Base-by-base conservation (phyloP, 371 early-diverging fungal genomes). In the Rhizopus arrhizus region DNA sequence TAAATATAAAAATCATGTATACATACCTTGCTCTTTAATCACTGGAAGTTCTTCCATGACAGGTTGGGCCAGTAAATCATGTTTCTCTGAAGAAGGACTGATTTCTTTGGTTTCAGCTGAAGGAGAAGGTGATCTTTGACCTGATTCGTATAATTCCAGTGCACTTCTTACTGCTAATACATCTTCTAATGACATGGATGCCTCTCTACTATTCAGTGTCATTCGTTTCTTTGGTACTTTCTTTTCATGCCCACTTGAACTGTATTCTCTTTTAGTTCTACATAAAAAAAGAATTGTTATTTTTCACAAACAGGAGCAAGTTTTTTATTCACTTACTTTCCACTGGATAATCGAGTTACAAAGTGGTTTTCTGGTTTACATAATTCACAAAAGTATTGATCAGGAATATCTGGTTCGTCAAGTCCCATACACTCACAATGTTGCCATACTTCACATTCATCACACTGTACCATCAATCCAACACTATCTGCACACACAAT, bases 381-480 rank as follows among this genome's bases (percentile, higher is more conserved):
- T 35, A 81, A 75, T 57, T 94, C 94, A 70, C 94, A 94, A 65
- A 85, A 93, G 76, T 94, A 94, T 57, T 89, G 81, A 61, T 92
- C 89, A 15, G 94, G 94, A 34, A 83, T 73, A 35, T 89, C 80
- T 57, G 87, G 83, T 51, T 83, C 75, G 35, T 83, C 81, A 29
- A 94, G 74, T 13, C 91, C 90, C 70, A 94, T 88, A 69, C 94
- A 94, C 15, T 83, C 82, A 59, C 88, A 88, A 72, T 94, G 94
- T 68, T 94, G 94, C 94, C 94, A 94, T 22, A 92, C 92, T 63
- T 86, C 81, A 65, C 94, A 94, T 12, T 82, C 80, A 50, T 94
- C 94, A 73, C 94, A 94, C 74, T 92, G 91, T 13, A 94, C 89
- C 92, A 92, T 93, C 46, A 87, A 74, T 34, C 90, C 92, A 15